Base-by-base conservation (phyloP, 2,329 filamentous ascomycete genomes). In the Periglandula ipomoeae region DNA sequence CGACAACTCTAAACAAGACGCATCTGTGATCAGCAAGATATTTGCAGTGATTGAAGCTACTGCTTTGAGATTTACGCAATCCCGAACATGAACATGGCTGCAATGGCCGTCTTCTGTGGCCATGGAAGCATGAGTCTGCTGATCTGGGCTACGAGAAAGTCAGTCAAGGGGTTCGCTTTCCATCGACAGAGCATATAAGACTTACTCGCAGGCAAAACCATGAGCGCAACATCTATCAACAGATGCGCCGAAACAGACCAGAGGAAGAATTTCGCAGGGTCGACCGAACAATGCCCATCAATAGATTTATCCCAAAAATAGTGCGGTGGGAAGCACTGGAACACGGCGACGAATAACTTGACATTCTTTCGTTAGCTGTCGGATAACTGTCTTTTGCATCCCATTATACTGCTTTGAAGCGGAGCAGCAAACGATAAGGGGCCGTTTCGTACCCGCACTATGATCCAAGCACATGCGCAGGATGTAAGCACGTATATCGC, bases 231-330 rank as follows among this genome's bases (percentile, higher is more conserved):
- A 37, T 45, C 43, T 7, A 45, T 13, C 5, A 37, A 17, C 3
- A 45, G 15, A 38, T 45, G 43, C 26, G 43, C 10, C 6, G 32
- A 45, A 8, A 45, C 22, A 15, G 43, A 24, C 43, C 43, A 35
- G 3, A 49, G 23, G 17, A 51, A 51, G n/a, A 53, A 51, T 4
- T 51, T 44, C 5, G 44, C 44, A 5, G 49, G 49, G 20, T 51
- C 46, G 6, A 51, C 47, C 5, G 46, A 40, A 26, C 49, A 51
- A 3, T 37, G 35, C 2, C 51, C 49, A 2, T 38, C 8, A 10
- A 53, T 49, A 3, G 43, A 37, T 43, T 51, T 53, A 35, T 45
- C 43, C 43, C 32, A 45, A 17, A 45, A 45, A 20, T n/a, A 45
- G 17, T n/a, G 27, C 13, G 43, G 43, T 4, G 43, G 43, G 30